Base-by-base conservation (phyloP, 2,329 filamentous ascomycete genomes). In the Paecilomyces formosus region DNA sequence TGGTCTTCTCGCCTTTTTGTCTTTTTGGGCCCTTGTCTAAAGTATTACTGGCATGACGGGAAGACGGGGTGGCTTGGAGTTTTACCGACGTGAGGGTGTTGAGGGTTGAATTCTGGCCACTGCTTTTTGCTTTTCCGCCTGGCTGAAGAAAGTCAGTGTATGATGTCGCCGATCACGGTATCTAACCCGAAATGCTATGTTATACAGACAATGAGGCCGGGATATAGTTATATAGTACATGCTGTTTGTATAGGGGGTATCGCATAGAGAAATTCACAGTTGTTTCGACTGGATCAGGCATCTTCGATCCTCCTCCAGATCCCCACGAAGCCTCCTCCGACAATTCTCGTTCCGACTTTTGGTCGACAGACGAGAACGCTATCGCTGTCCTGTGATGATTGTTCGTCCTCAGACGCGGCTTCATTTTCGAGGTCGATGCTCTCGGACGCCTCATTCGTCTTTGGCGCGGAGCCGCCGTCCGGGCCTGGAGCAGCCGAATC, bases 301-400 rank as follows among this genome's bases (percentile, higher is more conserved):
- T 72, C 68, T 62, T 74, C 73, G 18, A 74, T 76, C 56, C 74
- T 76, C 57, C 73, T 74, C 75, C 76, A 83, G 31, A 82, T 64
- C 1, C 76, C 81, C 55, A 83, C 69, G 62, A 83, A 83, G 2
- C 80, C 81, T 51, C 81, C 81, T 12, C 79, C 81, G 7, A 74
- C 67, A 49, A 79, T 74, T 54, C 73, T 70, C 8, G 72, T 62
- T 8, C 80, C 80, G 56, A 81, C 79, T 62, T 79, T 81, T 2
- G 81, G 81, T 57, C 81, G 73, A 61, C 81, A 82, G n/a, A 83
- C 72, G 63, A 81, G 74, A 39, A 79, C 76, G 60, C 69, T 73
- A 3, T 74, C 71, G 30, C 11, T 31, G 8, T 31, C 30, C 30
- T 31, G 30, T 31, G 30, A 9, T 31, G 8, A 8, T 12, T 60